Evolutionary conservation across 2,329 filamentous ascomycete species (phyloP).

Genomic region (Sporothrix curviconia): DNA sequence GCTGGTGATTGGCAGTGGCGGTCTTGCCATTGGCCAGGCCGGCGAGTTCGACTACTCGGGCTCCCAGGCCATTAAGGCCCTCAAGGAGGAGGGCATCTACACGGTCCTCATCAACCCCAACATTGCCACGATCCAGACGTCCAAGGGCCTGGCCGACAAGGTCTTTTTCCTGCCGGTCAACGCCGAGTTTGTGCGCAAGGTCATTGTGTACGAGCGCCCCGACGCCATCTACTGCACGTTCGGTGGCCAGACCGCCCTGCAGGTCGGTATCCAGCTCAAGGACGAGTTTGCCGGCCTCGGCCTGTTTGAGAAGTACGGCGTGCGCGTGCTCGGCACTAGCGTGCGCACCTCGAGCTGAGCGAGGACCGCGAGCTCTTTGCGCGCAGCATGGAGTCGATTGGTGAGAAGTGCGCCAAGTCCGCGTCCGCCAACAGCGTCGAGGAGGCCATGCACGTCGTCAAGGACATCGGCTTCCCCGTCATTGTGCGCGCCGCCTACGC

Average conservation of each 20-base stretch:
- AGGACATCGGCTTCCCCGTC: conserved; percentile 87
- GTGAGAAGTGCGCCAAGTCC: no score
- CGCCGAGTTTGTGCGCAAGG: conserved; percentile 93
- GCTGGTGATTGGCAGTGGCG: conserved; percentile 89
- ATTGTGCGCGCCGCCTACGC: conserved; percentile 97
- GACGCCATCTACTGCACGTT: conserved; percentile 98
- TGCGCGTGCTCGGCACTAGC: conserved; percentile 92
- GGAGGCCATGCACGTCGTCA: conserved; percentile 81
- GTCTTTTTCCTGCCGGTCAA: conserved; percentile 98
- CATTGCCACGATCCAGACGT: conserved; percentile 97
- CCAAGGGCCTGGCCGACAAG: conserved; percentile 96
- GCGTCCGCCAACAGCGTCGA: conserved; percentile 88
- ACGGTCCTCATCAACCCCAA: conserved; percentile 98
- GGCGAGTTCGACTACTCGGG: conserved; percentile 99
- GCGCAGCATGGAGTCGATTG: no score
- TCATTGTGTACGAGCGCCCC: conserved; percentile 91
- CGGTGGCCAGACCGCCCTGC: conserved; percentile 93
- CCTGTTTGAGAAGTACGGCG: conserved; percentile 88
- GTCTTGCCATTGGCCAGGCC: conserved; percentile 92
- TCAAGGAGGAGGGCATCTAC: conserved; percentile 97
- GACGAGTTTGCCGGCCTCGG: no score
- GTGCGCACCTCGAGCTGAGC: conserved; percentile 90
- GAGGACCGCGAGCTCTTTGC: conserved; percentile 96
- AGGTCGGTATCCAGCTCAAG: conserved; percentile 96
- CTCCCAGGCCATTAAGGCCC: conserved; percentile 89